Percentiles rank a stretch among this genome's conserved stretches.
Evolutionary conservation across 2,329 filamentous ascomycete genomes (phyloP).

Genomic region (Herpotrichia juniperi): DNA sequence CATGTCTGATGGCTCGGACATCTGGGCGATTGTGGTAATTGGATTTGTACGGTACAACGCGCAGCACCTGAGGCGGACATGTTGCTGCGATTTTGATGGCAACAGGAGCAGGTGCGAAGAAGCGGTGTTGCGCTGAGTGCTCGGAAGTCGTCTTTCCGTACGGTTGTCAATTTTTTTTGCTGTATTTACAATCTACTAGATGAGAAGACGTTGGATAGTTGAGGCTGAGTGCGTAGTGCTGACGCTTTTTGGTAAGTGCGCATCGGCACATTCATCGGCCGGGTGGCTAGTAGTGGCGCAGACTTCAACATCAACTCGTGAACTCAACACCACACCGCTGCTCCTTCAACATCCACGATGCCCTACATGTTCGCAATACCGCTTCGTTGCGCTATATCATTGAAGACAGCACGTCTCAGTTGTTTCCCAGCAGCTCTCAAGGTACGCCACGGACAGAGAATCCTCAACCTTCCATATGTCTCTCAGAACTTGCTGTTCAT

Average conservation of each 20-base stretch:
- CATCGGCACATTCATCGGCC: conserved; percentile 8
- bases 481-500: too few species aligned
- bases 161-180: conserved; percentile 12
- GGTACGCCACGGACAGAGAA: too few species aligned
- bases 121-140: conserved; percentile 13
- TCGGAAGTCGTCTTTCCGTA: conserved; percentile 26
- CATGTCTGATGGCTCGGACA: background rate
- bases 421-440: background rate
- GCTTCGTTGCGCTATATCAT: background rate
- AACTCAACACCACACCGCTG: conserved; percentile 5
- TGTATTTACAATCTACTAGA: conserved; percentile 9
- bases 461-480: too few species aligned
- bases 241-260: conserved; percentile 15
- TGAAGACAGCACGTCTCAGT: background rate
- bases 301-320: background rate
- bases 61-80: conserved; percentile 13
- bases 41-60: conserved; percentile 4
- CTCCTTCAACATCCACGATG: background rate
- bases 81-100: conserved; percentile 11
- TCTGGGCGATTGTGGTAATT: background rate
- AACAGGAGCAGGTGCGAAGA: conserved; percentile 11
- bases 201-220: conserved; percentile 14
- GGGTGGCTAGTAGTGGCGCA: conserved; percentile 6
- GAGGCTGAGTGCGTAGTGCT: conserved; percentile 20
- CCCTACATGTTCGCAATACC: background rate